These are phyloP conservation scores for Lasiodiplodia citricola DNA, from an alignment of 2,329 filamentous ascomycete species.

Conservation along the genomic window DNA sequence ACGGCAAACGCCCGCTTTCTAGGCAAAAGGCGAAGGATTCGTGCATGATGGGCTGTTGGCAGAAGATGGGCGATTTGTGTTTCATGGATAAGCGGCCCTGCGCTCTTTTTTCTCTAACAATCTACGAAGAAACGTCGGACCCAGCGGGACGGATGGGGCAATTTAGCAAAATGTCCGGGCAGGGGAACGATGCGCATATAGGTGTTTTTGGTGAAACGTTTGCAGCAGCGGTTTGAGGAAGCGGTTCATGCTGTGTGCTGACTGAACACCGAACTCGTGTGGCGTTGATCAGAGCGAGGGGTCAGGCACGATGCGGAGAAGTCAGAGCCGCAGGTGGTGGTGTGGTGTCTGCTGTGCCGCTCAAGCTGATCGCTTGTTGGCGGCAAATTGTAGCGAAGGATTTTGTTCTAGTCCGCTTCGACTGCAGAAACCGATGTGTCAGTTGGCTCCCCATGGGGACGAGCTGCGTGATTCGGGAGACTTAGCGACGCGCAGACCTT, in stretches of 20 bases:
- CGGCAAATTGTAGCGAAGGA: background rate
- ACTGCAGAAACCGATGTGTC: slow-evolving; percentile 10
- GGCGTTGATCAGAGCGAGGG: background rate
- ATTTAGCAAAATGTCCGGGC: background rate
- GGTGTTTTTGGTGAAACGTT: background rate
- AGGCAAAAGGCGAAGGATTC: background rate
- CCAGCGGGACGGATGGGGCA: background rate
- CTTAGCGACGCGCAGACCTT: background rate
- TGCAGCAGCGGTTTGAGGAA: background rate
- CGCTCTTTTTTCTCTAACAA: background rate
- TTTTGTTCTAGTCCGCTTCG: slow-evolving; percentile 7
- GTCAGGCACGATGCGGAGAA: background rate
- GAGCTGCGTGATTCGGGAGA: background rate
- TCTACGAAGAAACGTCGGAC: background rate
- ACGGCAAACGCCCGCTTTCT: too few relatives aligned
- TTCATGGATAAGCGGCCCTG: background rate
- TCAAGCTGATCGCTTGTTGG: background rate
- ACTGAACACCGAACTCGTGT: background rate
- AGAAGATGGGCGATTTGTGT: background rate
- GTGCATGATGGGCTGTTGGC: background rate
- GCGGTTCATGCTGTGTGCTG: background rate
- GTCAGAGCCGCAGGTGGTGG: background rate
- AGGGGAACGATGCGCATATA: background rate
- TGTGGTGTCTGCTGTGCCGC: background rate
- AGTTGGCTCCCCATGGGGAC: slow-evolving; percentile 5